Evolutionary conservation across 495 filamentous ascomycete species (phyloP), one percentile per base, ranked within the genome.

Genomic region (Penicillium robsamsonii): DNA sequence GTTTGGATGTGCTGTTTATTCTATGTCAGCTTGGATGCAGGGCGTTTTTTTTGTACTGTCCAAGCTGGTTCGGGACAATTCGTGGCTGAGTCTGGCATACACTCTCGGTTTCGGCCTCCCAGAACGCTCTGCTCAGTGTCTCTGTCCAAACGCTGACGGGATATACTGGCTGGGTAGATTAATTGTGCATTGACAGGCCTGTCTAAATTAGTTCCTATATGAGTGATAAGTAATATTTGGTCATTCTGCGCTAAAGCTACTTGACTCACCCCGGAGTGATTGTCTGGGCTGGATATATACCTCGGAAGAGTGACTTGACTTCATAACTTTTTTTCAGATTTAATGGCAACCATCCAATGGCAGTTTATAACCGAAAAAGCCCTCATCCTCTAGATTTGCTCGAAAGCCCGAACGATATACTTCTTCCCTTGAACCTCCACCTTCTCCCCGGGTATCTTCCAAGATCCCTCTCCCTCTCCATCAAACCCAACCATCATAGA

Each of bases 351-450:
- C 10, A n/a, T 27, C 24, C 8, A 17, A 46, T 15, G 1, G 33
- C 13, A 0, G 25, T 2, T 37, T n/a, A n/a, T 37, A 15, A 37
- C 15, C 6, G 5, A 37, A 37, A n/a, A 13, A 37, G 13, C 33
- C 5, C 5, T 15, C 4, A 12, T 15, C 2, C 24, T 18, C 13
- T 27, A 51, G 46, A 62, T 66, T 12, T 70, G 60, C 47, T 75
- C 70, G 53, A 69, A 73, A 38, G 67, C 67, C n/a, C 71, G 69
- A 44, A 77, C 66, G 37, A 67, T 63, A 50, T 69, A 77, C 20
- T 50, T 37, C 31, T 61, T 47, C 13, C 72, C 72, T 2, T 57
- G 22, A 8, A 75, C 45, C 4, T 57, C 13, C 13, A 72, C 61
- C 15, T 59, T 72, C 37, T 63, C 59, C 9, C 60, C 70, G 4